Base-by-base conservation (phyloP, 106 monocot genomes). In the Dendrobium huoshanense region DNA sequence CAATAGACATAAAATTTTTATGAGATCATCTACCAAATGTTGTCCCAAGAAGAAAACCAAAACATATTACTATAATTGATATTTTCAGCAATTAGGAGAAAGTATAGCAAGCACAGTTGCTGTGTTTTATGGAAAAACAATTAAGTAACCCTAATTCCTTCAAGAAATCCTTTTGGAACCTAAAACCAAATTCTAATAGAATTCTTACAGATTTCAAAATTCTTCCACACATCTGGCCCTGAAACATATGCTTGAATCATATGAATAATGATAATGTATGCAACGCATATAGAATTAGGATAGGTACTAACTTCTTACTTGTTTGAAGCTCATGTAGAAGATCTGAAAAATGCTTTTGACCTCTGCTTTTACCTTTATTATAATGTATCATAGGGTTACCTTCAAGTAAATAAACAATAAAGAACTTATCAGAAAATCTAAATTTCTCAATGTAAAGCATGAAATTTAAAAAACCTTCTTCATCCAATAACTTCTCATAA, bases 401-500 rank as follows among this genome's bases (percentile, higher is more conserved):
- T 64, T 7, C 64, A 64, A 64, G 18, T 20, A 64, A 64, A 64
- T n/a, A 64, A 64, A 64, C 19, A 64, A 64, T 64, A 22, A 20
- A 64, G 3, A 22, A 24, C 37, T 2, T 37, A 37, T 37, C 3
- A 37, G 37, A 37, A 37, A 37, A 37, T 37, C 37, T 37, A 37
- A 37, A 37, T 37, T 37, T 37, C 37, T 37, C 37, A 37, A 37
- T 37, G 3, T 37, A 37, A 37, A 37, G 37, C 37, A 37, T 37
- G 37, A 37, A 37, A 37, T 37, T 37, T 37, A 37, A 37, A 37
- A 37, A 37, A 37, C 37, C 37, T 37, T 37, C 37, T 37, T 64
- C 22, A 64, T 64, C 64, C 64, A 64, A 64, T n/a, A 64, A 64
- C 22, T n/a, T 64, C 64, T 64, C 64, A 64, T 64, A 19, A 64